Percentiles rank a stretch among this genome's conserved stretches.
These are phyloP conservation scores for Lumnitzera littorea DNA, from an alignment of 345 rosid species.

Conservation along the genomic window DNA sequence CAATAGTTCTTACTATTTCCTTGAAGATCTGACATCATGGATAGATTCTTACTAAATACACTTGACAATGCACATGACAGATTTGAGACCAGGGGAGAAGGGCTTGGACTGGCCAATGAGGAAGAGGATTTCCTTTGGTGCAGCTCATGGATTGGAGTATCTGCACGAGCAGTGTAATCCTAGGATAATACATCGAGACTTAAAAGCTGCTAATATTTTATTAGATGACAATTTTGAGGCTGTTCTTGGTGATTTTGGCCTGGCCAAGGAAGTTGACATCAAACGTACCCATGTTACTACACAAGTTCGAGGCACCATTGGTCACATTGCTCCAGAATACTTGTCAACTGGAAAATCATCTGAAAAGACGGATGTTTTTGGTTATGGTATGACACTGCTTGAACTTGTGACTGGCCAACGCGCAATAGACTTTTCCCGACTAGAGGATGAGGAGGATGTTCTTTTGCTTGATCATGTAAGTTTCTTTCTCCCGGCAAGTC, in stretches of 20 bases:
- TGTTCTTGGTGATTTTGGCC: constrained; percentile 83
- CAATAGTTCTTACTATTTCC: background rate
- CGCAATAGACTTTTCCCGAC: constrained; percentile 72
- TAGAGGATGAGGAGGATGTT: constrained; percentile 88
- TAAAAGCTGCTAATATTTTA: constrained; percentile 87
- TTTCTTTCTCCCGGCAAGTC: background rate
- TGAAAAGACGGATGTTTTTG: constrained; percentile 85
- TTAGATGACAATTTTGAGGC: constrained; percentile 73
- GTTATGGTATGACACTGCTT: constrained; percentile 83
- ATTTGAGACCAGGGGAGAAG: constrained; percentile 64
- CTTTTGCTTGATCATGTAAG: constrained; percentile 90
- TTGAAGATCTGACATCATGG: background rate
- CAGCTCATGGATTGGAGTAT: constrained; percentile 85
- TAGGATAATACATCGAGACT: constrained; percentile 83
- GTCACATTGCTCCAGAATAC: constrained; percentile 93
- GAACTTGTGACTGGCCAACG: constrained; percentile 93
- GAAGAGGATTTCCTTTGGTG: constrained; percentile 67
- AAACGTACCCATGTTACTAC: constrained; percentile 78
- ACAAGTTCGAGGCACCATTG: constrained; percentile 87
- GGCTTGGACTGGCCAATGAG: constrained; percentile 79
- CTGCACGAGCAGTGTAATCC: constrained; percentile 82
- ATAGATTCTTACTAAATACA: background rate
- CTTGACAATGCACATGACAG: constrained; percentile 18
- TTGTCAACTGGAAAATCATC: constrained; percentile 81
- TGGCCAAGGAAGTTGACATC: constrained; percentile 62